Conservation (phyloP, 371 early-diverging fungal species). For the Umbelopsis sp. region DNA sequence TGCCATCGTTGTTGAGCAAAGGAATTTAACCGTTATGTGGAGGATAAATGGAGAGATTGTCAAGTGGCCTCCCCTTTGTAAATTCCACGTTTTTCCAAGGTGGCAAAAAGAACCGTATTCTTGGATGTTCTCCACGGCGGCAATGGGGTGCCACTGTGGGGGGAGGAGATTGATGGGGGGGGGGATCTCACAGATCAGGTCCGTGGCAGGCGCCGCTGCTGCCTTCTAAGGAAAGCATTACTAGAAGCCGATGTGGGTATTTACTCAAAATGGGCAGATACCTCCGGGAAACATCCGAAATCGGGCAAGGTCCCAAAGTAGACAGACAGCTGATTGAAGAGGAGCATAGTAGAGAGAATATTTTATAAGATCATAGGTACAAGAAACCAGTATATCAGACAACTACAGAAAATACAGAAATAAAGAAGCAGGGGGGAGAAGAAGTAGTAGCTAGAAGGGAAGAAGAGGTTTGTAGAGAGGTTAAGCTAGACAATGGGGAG, state of each 20-base stretch:
- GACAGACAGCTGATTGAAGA: background rate
- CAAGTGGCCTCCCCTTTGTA: no score
- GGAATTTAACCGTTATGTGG: background rate
- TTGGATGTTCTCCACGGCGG: no score
- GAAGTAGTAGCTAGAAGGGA: background rate
- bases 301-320: background rate
- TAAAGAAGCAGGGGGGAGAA: slow-evolving; percentile 21
- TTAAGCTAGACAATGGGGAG: background rate
- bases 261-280: background rate
- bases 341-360: slow-evolving; percentile 11
- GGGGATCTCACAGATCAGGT: no score
- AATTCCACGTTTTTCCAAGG: no score
- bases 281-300: no score
- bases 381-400: slow-evolving; percentile 25
- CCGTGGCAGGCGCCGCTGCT: background rate
- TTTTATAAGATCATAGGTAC: slow-evolving; percentile 19
- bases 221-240: background rate
- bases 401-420: slow-evolving; percentile 22
- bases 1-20: no score
- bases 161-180: no score
- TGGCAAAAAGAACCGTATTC: no score
- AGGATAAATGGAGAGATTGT: no score
- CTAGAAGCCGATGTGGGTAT: background rate
- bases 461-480: no score
- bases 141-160: no score